Conservation (phyloP, 176 grass and related monocot genomes). For the Saccharum spontaneum region DNA sequence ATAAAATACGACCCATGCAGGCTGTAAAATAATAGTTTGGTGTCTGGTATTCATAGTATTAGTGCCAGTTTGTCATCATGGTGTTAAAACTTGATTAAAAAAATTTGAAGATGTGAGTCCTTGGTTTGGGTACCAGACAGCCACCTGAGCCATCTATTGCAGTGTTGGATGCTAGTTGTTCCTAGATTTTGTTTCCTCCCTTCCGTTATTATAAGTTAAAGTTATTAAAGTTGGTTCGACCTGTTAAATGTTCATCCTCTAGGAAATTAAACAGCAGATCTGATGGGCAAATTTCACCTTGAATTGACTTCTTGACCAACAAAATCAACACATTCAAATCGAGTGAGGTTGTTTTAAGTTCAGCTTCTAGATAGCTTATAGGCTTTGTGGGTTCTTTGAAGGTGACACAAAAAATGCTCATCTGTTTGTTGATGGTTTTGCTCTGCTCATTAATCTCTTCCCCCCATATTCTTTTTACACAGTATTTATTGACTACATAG, state of each 20-base stretch:
- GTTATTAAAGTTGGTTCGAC: neutral
- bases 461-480: neutral
- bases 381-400: neutral
- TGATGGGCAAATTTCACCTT: conserved; percentile 2
- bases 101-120: neutral
- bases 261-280: neutral
- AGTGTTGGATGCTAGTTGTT: conserved; percentile 16
- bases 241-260: neutral
- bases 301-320: neutral
- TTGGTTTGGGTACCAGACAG: neutral
- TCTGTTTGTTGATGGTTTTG: neutral
- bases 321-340: neutral
- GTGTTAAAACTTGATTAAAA: neutral
- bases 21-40: neutral
- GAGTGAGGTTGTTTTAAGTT: conserved; percentile 19
- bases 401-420: neutral
- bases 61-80: neutral
- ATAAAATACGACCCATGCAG: neutral
- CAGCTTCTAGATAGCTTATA: neutral
- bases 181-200: neutral
- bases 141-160: neutral
- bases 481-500: conserved; percentile 3
- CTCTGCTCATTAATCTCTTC: conserved; percentile 7
- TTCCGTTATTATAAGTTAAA: neutral
- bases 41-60: neutral